Conservation (phyloP, 1,139 yeast species). For the Kodamaea derodonti region DNA sequence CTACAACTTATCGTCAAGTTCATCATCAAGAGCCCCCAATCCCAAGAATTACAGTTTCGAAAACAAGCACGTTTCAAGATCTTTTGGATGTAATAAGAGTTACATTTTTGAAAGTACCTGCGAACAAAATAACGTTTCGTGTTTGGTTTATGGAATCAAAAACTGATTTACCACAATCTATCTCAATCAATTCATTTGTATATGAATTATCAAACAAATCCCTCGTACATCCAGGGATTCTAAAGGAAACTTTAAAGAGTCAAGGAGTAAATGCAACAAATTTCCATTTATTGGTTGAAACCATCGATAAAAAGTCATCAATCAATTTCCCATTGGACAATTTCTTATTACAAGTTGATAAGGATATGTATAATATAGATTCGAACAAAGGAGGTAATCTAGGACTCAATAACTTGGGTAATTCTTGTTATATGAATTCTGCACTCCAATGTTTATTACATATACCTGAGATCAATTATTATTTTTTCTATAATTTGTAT, state of each 20-base stretch:
- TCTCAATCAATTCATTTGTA: slow-evolving; percentile 27
- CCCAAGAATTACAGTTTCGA: slow-evolving; percentile 20
- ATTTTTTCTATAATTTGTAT: slow-evolving; percentile 63
- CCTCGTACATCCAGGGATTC: slow-evolving; percentile 26
- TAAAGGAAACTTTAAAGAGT: slow-evolving; percentile 22
- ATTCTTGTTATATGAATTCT: slow-evolving; percentile 95
- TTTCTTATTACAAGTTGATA: slow-evolving; percentile 18
- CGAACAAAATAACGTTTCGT: slow-evolving; percentile 14
- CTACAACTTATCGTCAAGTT: slow-evolving; percentile 8
- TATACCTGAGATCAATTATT: slow-evolving; percentile 76
- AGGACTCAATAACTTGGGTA: slow-evolving; percentile 83
- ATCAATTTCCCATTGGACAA: slow-evolving; percentile 28
- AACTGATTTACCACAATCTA: slow-evolving; percentile 21
- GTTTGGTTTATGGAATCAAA: slow-evolving; percentile 38
- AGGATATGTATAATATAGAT: slow-evolving; percentile 16
- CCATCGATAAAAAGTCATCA: slow-evolving; percentile 17
- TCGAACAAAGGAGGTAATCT: slow-evolving; percentile 29
- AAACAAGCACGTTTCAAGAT: slow-evolving; percentile 32
- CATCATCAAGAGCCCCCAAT: slow-evolving; percentile 8
- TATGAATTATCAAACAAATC: slow-evolving; percentile 29
- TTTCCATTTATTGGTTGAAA: slow-evolving; percentile 36
- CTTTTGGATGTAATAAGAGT: slow-evolving; percentile 25
- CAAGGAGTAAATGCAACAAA: slow-evolving; percentile 28
- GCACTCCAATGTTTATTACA: slow-evolving; percentile 90
- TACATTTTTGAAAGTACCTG: slow-evolving; percentile 11